A percentile compares a stretch with the other conserved stretches of the same genome.
Conservation (phyloP, 1,284 basidiomycete species). For the Heterobasidion occidentale region DNA sequence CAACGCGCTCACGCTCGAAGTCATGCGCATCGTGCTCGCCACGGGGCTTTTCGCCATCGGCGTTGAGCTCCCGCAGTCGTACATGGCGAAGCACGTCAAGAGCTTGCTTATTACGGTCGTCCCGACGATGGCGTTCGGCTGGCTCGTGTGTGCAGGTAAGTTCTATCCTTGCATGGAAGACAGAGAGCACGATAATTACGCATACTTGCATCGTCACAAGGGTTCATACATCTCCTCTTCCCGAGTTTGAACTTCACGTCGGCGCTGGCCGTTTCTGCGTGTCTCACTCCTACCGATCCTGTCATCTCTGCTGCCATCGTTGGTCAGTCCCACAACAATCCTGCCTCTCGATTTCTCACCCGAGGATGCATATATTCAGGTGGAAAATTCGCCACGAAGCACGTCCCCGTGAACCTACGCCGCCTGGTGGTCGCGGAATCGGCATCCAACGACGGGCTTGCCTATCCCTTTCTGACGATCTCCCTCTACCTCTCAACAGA, state of each 20-base stretch:
- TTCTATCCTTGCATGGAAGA: not conserved
- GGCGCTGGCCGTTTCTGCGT: conserved; percentile 82
- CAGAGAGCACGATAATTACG: not conserved
- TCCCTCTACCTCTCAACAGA: conserved; percentile 84
- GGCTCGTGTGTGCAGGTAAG: conserved; percentile 58
- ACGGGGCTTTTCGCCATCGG: conserved; percentile 69
- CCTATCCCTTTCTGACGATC: conserved; percentile 88
- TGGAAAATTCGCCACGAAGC: conserved; percentile 81
- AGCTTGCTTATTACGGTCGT: conserved; percentile 60
- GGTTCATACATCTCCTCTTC: conserved; percentile 1
- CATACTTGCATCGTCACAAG: not conserved
- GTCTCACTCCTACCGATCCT: conserved; percentile 92
- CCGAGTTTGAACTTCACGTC: conserved; percentile 57
- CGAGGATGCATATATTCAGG: conserved; percentile 34
- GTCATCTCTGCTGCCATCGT: conserved; percentile 64
- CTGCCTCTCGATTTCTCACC: not conserved
- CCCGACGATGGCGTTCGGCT: conserved; percentile 63
- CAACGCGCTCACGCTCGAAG: conserved; percentile 70
- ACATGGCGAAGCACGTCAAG: conserved; percentile 54
- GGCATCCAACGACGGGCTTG: conserved; percentile 81
- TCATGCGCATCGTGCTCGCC: conserved; percentile 63
- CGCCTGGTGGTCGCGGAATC: conserved; percentile 88
- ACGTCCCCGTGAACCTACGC: conserved; percentile 82
- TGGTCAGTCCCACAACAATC: conserved; percentile 17
- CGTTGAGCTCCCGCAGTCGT: conserved; percentile 61